Evolutionary conservation across 305 asterid species (phyloP).

Genomic region (Fraxinus sp.): DNA sequence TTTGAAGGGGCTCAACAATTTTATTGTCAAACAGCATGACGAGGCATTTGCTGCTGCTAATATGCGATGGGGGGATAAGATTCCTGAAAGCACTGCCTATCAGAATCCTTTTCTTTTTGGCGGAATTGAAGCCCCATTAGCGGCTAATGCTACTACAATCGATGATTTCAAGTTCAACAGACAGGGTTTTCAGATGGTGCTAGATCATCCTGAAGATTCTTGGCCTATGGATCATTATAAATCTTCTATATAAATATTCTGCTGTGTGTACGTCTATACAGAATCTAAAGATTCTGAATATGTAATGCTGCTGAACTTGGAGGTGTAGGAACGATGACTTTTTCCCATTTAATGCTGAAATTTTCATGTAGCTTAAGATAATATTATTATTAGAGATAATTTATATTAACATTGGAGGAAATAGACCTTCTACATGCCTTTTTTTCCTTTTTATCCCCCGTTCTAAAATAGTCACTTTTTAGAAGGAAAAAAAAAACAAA

Average conservation of each 20-base stretch:
- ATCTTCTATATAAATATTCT: neutral
- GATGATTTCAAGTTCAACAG: slow-evolving; percentile 36
- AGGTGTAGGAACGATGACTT: neutral
- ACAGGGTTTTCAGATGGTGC: neutral
- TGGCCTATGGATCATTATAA: slow-evolving; percentile 31
- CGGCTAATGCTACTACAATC: slow-evolving; percentile 20
- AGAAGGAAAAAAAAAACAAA: neutral
- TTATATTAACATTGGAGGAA: neutral
- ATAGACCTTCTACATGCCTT: neutral
- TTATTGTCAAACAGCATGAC: slow-evolving; percentile 42
- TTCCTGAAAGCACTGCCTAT: slow-evolving; percentile 15
- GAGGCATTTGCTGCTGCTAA: slow-evolving; percentile 29
- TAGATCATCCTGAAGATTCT: slow-evolving; percentile 27
- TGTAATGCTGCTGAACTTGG: slow-evolving; percentile 23
- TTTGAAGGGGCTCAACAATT: slow-evolving; percentile 41
- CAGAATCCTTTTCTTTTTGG: slow-evolving; percentile 32
- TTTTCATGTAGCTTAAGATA: neutral
- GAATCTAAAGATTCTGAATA: slow-evolving; percentile 39
- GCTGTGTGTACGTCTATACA: slow-evolving; percentile 13
- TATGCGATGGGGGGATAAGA: slow-evolving; percentile 22
- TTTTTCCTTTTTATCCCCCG: too few species aligned
- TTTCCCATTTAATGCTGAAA: neutral
- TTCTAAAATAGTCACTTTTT: neutral
- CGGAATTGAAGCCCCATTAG: slow-evolving; percentile 31
- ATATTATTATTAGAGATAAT: too few species aligned